These are phyloP conservation scores for Tricholoma furcatifolium DNA, from an alignment of 768 basidiomycete species.

Conservation along the genomic window DNA sequence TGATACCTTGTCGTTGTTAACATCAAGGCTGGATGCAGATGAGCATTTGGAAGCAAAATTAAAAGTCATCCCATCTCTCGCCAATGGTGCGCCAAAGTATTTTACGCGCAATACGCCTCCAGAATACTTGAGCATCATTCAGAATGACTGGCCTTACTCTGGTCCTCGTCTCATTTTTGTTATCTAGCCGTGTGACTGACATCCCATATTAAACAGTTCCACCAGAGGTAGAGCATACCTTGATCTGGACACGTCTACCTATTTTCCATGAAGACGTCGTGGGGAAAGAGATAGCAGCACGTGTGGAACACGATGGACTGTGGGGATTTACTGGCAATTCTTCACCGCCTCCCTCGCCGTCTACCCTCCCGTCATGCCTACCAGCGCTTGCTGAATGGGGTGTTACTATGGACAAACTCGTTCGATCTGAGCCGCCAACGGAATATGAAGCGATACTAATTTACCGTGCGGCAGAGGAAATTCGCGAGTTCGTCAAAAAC, in stretches of 20 bases:
- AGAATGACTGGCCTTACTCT: constrained; percentile 90
- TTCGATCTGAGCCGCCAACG: constrained; percentile 49
- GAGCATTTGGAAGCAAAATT: constrained; percentile 7
- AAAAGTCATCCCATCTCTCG: constrained; percentile 28
- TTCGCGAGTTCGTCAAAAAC: constrained; percentile 59
- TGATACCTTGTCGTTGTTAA: constrained; percentile 59
- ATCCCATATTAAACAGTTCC: constrained; percentile 45
- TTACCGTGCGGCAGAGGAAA: constrained; percentile 50
- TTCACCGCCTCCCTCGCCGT: constrained; percentile 58
- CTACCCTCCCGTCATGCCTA: constrained; percentile 53
- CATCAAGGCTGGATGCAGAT: constrained; percentile 44
- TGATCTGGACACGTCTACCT: constrained; percentile 78
- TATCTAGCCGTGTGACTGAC: constrained; percentile 30
- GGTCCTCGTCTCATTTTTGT: constrained; percentile 37
- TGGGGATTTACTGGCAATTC: constrained; percentile 76
- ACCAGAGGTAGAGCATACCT: constrained; percentile 65
- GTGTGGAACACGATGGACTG: constrained; percentile 72
- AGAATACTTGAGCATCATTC: constrained; percentile 65
- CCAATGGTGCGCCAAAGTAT: constrained; percentile 45
- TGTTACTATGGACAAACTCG: constrained; percentile 58
- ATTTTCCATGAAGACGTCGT: constrained; percentile 63
- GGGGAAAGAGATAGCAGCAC: constrained; percentile 46
- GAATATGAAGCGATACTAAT: constrained; percentile 54
- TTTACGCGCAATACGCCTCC: constrained; percentile 64
- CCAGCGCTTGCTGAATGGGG: constrained; percentile 72